Evolutionary conservation across 768 basidiomycete genomes (phyloP), one percentile per base, ranked within the genome.

Genomic region (Phylloporus rhodoxanthus): DNA sequence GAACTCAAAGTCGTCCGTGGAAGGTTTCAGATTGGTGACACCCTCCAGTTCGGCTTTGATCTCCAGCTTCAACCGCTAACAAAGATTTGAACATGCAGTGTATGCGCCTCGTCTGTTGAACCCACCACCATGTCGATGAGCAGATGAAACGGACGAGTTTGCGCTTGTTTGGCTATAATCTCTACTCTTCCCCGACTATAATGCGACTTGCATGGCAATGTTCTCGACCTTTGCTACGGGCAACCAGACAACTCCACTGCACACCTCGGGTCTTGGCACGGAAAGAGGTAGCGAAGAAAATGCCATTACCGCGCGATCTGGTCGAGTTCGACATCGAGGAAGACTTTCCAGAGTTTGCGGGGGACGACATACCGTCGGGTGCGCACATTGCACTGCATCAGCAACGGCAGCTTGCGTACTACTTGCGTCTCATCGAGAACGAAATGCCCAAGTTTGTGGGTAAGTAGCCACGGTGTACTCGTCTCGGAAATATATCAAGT

Each of bases 391-490:
- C 84, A 58, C 68, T 93, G 43, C 77, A 81, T 49, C 80, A 89
- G 60, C 82, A 92, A 56, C 77, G 90, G 28, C 76, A 87, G 61
- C 71, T 79, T 39, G 68, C 92, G 37, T 78, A 88, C 57, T 88
- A 91, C 64, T 70, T 94, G 63, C 79, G 91, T 45, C 75, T 93
- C 54, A 89, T 94, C 51, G 91, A 92, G 64, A 82, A 87, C 56
- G 91, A 95, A 69, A 81, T 91, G 78, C 86, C 87, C 19, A 82
- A 87, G 64, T 80, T 95, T 44, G 82, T 89, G 58, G 85, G 93
- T 92, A 50, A 63, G 74, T 65, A 4, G n/a, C 7, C 30, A 43
- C 46, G 20, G 33, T 45, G 26, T 44, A n/a, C 43, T 37, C 47
- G 41, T 33, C 40, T 57, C 50, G 32, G 46, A 51, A 38, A 11